Base-by-base conservation (phyloP, 1,284 basidiomycete genomes). In the Singerocomus inundabilis region DNA sequence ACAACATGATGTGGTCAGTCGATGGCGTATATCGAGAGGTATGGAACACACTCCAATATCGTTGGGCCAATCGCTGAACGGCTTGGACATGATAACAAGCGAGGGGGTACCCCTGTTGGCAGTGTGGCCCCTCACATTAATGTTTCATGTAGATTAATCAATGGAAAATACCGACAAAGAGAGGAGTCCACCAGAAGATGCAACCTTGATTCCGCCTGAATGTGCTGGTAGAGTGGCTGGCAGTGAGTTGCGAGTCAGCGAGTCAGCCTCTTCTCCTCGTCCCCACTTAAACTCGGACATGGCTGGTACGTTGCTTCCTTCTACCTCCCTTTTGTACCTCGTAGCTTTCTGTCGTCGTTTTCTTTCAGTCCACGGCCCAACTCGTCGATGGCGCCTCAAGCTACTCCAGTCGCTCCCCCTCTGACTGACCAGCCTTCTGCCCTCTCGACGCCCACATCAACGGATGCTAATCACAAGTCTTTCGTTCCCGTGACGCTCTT, bases 61-160 rank as follows among this genome's bases (percentile, higher is more conserved):
- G 34, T 65, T 65, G 24, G 66, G 63, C 63, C 63, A 65, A 46
- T 59, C 48, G 39, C 68, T 65, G 49, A 65, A 65, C 1, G 64
- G 54, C 16, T 56, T 49, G 38, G 51, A 36, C 60, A 66, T 64
- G 6, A 8, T 47, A 21, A 4, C 2, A 4, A 21, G 21, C 21
- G n/a, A n/a, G n/a, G n/a, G n/a, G n/a, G n/a, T n/a, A n/a, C n/a
- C n/a, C n/a, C n/a, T n/a, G 21, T 21, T 21, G 21, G 21, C 21
- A 21, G 21, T 21, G 21, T 21, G 21, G 21, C 21, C 21, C 21
- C 21, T 21, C 21, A 21, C 21, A 21, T 21, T 21, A 21, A 21
- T 21, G 21, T 21, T 21, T 21, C 21, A 21, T 21, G 21, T 21
- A 21, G 21, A 21, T 21, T 21, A 21, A 21, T 21, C 21, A 21